Percentiles rank a stretch among this genome's conserved stretches.
Evolutionary conservation across 169 alveolate genomes (phyloP).

Genomic region (Cryptosporidium ubiquitum): DNA sequence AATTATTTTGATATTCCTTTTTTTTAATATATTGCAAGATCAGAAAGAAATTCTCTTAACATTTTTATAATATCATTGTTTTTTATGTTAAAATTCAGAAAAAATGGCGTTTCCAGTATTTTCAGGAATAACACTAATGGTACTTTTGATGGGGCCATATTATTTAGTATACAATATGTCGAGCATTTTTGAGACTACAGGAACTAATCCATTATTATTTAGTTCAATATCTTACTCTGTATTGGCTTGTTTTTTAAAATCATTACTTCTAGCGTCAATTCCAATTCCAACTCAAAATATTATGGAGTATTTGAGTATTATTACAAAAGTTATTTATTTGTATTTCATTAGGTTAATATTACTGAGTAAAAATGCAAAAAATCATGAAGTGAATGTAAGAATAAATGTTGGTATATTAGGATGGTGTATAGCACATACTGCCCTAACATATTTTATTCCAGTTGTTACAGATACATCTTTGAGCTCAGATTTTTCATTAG

Average conservation of each 20-base stretch:
- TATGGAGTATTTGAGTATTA: conserved; percentile 37
- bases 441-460: conserved; percentile 45
- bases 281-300: conserved; percentile 2
- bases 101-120: conserved; percentile 71
- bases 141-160: conserved; percentile 52
- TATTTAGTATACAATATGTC: conserved; percentile 21
- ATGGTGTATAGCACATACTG: conserved; percentile 60
- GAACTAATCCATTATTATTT: conserved; percentile 25
- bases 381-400: conserved; percentile 43
- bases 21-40: too few relatives aligned
- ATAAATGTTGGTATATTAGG: conserved; percentile 27
- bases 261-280: conserved; percentile 58
- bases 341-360: conserved; percentile 19
- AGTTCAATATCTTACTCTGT: conserved; percentile 50
- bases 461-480: conserved; percentile 41
- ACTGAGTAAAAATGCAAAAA: conserved; percentile 32
- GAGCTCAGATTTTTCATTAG: conserved; percentile 42
- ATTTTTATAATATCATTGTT: background rate
- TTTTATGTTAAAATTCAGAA: background rate
- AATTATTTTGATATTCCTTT: too few relatives aligned
- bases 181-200: conserved; percentile 17
- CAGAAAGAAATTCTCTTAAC: background rate
- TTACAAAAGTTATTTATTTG: conserved; percentile 31
- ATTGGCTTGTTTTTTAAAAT: conserved; percentile 15
- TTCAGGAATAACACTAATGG: conserved; percentile 38